Conservation (phyloP, 2,329 filamentous ascomycete genomes). For the Aureobasidium namibiae region DNA sequence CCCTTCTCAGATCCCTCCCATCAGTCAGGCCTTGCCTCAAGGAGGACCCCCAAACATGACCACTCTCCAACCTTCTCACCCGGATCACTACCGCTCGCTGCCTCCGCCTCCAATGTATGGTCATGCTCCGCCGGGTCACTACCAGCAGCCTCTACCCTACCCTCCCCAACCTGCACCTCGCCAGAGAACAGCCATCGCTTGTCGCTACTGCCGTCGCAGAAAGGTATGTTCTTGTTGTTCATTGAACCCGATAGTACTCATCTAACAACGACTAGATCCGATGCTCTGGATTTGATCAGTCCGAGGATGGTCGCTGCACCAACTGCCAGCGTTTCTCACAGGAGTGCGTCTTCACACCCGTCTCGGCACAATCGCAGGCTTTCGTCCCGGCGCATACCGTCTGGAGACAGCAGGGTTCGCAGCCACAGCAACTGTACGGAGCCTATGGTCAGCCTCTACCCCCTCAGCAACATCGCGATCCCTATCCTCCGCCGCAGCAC, state of each 20-base stretch:
- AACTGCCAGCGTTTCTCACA: constrained; percentile 68
- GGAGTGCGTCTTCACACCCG: constrained; percentile 69
- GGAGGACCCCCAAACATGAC: constrained; percentile 36
- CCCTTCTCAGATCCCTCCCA: constrained; percentile 25
- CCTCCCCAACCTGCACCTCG: constrained; percentile 45
- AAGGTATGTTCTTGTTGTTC: constrained; percentile 37
- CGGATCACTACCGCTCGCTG: constrained; percentile 37
- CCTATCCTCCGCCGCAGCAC: constrained; percentile 19
- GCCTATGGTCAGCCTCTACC: constrained; percentile 44
- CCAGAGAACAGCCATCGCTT: constrained; percentile 53
- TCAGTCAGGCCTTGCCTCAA: constrained; percentile 24
- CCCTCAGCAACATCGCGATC: constrained; percentile 25
- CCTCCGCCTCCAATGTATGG: constrained; percentile 40
- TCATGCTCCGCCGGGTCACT: constrained; percentile 28
- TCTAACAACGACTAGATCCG: constrained; percentile 50
- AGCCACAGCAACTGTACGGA: constrained; percentile 41
- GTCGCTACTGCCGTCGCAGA: constrained; percentile 51
- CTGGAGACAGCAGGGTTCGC: constrained; percentile 38
- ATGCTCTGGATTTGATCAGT: constrained; percentile 66
- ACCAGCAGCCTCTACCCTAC: constrained; percentile 35
- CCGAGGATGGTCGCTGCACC: constrained; percentile 62
- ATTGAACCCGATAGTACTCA: background rate
- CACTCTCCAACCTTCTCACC: constrained; percentile 35
- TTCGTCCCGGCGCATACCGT: constrained; percentile 66
- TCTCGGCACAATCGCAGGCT: constrained; percentile 64